Percentiles rank a stretch among this genome's conserved stretches.
phyloP scores from a whole-genome alignment of 2,329 filamentous ascomycete genomes.

The Fusarium incarnatum region DNA sequence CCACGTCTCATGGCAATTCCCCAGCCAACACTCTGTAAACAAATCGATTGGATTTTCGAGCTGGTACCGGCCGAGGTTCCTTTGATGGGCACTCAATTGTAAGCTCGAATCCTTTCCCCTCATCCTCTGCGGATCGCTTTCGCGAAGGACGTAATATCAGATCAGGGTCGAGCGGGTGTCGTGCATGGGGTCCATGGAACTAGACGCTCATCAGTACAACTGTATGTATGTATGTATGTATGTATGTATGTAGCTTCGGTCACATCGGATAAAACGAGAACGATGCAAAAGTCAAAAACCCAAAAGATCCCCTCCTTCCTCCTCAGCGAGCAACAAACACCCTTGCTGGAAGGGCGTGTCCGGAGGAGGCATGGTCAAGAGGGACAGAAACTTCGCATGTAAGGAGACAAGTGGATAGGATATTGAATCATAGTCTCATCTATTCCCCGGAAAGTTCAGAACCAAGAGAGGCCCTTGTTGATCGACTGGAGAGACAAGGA shows the following conservation, averaged over 20 bases:
- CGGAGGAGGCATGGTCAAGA: neutral
- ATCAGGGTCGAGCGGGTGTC: slow-evolving; percentile 34
- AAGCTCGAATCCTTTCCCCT: slow-evolving; percentile 3
- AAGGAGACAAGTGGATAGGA: slow-evolving; percentile 12
- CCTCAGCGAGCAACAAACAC: slow-evolving; percentile 7
- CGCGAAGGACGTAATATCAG: slow-evolving; percentile 37
- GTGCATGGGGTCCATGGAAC: slow-evolving; percentile 14
- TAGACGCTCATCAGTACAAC: slow-evolving; percentile 16
- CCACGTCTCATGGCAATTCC: slow-evolving; percentile 7
- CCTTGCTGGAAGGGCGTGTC: slow-evolving; percentile 25
- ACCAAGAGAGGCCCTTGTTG: slow-evolving; percentile 22
- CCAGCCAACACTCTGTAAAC: neutral
- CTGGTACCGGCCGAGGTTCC: slow-evolving; percentile 9
- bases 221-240: neutral
- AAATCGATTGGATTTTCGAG: slow-evolving; percentile 17
- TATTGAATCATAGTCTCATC: slow-evolving; percentile 2
- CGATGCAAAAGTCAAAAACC: slow-evolving; percentile 18
- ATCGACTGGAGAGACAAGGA: slow-evolving; percentile 23
- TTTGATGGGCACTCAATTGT: neutral
- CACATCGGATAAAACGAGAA: slow-evolving; percentile 35
- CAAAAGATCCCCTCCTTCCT: slow-evolving; percentile 18
- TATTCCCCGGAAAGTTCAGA: slow-evolving; percentile 24
- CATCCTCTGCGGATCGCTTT: slow-evolving; percentile 14
- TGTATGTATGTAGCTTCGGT: neutral
- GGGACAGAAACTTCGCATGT: neutral